Base-by-base conservation (phyloP, 169 alveolate species). In the Babesia ovis region DNA sequence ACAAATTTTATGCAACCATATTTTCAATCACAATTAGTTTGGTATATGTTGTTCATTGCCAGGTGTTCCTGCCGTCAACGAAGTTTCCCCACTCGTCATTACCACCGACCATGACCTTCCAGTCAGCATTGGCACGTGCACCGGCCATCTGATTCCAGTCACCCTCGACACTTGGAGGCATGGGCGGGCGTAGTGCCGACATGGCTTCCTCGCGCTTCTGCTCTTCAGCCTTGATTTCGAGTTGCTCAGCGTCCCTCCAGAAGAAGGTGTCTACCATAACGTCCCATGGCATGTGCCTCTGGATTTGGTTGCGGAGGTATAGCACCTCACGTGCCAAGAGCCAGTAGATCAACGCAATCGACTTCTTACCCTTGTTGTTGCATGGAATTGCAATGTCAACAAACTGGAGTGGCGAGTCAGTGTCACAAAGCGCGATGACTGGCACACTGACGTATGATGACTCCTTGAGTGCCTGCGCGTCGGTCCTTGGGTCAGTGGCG, bases 371-470 rank as follows among this genome's bases (percentile, higher is more conserved):
- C 94, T 96, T 97, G 93, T 98, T 98, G 94, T 97, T 97, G 90
- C 98, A 95, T 39, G 99, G 99, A 62, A 98, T 97, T 61, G 99
- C 99, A 72, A 97, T 91, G 84, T 98, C 99, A 80, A 97, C 99
- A 90, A 87, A 94, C 83, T 94, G 95, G 58, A 97, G 91, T 18
- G 98, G 98, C 29, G 98, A 95, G 90, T 98, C 99, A 35, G 99
- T 92, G 85, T 97, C 98, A 83, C 99, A 95, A 50, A 98, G 91
- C 35, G 99, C 99, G 60, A 98, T 96, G 56, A 96, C 98, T n/a
- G 99, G 99, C 53, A 98, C 92, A 86, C 96, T 96, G 46, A 97
- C 98, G 90, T 97, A 97, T 22, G 99, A 92, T 41, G 98, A 91
- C 91, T 97, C 99, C 76, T 89, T 90, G 59, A 98, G 89, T 67